Base-by-base conservation (phyloP, 1,284 basidiomycete genomes). In the Tilletia setariae region DNA sequence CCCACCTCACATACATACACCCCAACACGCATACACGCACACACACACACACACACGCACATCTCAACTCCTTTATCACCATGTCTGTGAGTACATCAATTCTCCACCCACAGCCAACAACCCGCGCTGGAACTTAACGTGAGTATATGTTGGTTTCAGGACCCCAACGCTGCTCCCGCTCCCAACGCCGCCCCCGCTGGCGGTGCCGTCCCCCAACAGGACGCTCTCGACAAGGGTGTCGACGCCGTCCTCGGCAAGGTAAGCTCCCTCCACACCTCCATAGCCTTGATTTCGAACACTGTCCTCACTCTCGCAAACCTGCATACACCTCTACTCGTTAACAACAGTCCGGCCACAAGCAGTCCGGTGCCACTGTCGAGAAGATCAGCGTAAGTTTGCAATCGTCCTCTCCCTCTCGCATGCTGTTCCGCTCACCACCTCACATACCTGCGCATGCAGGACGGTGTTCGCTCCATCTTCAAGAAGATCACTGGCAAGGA, bases 401-500 rank as follows among this genome's bases (percentile, higher is more conserved):
- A 2, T 25, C 28, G 21, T 2, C 28, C 28, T 7, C 7, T 28
- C 13, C 11, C 6, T 63, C 30, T 44, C 23, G 9, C 62, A 6
- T 53, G 23, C 51, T 15, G 2, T 28, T n/a, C 51, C 28, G 4
- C 13, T 28, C 15, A 25, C 8, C 25, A 23, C 21, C 7, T 25
- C 23, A 6, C 23, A 28, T 25, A 4, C 16, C 6, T 6, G 19
- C 46, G 16, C 46, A 16, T 8, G 6, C 74, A 74, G 35, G 76
- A 77, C 68, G 76, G 76, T 59, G 69, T 77, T 64, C 74, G 76
- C 64, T 47, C 68, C 28, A 72, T 69, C 67, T 74, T 74, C 71
- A 77, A 77, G 73, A 76, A 76, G 72, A 67, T 75, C 40, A 72
- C 75, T 56, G 76, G 75, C 68, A 75, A 75, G 68, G 76, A 77